These are phyloP conservation scores for Triticum monococcum DNA, from an alignment of 176 grass and related monocot species.

Conservation along the genomic window DNA sequence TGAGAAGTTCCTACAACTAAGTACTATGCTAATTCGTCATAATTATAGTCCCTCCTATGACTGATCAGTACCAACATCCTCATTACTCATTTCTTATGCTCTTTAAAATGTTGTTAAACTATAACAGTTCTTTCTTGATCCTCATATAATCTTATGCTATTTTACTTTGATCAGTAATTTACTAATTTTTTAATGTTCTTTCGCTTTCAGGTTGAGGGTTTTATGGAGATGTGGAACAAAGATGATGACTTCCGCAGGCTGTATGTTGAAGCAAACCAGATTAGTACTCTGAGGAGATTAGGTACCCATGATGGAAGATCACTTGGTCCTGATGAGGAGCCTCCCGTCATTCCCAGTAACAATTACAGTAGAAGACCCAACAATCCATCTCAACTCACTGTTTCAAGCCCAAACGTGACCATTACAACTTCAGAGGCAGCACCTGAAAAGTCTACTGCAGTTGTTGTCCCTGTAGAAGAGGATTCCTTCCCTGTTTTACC, in stretches of 20 bases:
- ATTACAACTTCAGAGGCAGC: constrained; percentile 28
- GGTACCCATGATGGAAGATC: constrained; percentile 78
- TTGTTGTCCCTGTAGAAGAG: constrained; percentile 24
- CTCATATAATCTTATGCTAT: background rate
- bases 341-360: constrained; percentile 52
- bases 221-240: constrained; percentile 72
- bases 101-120: constrained; percentile 4
- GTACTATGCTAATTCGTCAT: background rate
- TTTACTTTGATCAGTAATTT: background rate
- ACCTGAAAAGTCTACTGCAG: constrained; percentile 26
- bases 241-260: constrained; percentile 71
- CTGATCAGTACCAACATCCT: background rate
- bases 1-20: constrained; percentile 7
- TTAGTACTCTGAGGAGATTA: constrained; percentile 75
- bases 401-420: background rate
- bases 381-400: constrained; percentile 31
- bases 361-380: constrained; percentile 44
- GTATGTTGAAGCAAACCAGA: constrained; percentile 74
- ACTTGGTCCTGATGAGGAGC: constrained; percentile 74
- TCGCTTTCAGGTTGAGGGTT: constrained; percentile 53
- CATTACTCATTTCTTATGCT: too few species aligned
- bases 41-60: background rate
- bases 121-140: background rate
- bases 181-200: constrained; percentile 13
- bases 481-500: constrained; percentile 49